A percentile compares a stretch with the other conserved stretches of the same genome.
Conservation (phyloP, 2,329 filamentous ascomycete genomes). For the Trichoderma hamatum region DNA sequence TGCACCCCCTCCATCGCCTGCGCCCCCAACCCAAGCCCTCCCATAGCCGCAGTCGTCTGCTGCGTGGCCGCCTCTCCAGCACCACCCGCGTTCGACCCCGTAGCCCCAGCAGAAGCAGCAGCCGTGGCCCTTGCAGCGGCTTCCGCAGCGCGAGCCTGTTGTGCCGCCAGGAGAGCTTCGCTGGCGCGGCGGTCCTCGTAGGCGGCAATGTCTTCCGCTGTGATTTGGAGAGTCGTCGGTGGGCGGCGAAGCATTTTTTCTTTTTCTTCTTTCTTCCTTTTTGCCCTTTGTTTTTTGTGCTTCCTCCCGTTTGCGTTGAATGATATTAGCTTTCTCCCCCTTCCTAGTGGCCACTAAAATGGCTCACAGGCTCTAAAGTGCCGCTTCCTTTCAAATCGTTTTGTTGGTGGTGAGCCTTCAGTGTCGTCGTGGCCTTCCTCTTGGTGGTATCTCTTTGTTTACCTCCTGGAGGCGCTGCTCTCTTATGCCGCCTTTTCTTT, state of each 20-base stretch:
- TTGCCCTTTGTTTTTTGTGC: not conserved
- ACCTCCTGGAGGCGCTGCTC: not conserved
- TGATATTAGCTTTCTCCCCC: not conserved
- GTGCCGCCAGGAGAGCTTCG: conserved; percentile 43
- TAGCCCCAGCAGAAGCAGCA: conserved; percentile 5
- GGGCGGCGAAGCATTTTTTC: conserved; percentile 64
- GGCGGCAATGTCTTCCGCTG: conserved; percentile 68
- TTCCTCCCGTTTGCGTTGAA: not conserved
- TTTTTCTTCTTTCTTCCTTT: not conserved
- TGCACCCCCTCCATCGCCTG: conserved; percentile 38
- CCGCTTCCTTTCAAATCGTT: not conserved
- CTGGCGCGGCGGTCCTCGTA: conserved; percentile 66
- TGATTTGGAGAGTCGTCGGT: conserved; percentile 69
- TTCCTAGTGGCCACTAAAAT: not conserved
- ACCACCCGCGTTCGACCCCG: conserved; percentile 28
- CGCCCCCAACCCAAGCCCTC: conserved; percentile 23
- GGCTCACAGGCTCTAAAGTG: not conserved
- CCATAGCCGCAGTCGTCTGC: conserved; percentile 29
- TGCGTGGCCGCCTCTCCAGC: conserved; percentile 33
- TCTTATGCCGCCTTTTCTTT: not conserved
- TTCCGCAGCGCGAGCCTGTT: conserved; percentile 37
- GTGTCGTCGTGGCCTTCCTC: not conserved
- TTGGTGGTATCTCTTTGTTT: not conserved
- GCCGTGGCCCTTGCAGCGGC: conserved; percentile 30
- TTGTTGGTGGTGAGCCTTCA: not conserved